Evolutionary conservation across 257 asterid genomes (phyloP), one percentile per base, ranked within the genome.

Genomic region (Paulownia fortunei): DNA sequence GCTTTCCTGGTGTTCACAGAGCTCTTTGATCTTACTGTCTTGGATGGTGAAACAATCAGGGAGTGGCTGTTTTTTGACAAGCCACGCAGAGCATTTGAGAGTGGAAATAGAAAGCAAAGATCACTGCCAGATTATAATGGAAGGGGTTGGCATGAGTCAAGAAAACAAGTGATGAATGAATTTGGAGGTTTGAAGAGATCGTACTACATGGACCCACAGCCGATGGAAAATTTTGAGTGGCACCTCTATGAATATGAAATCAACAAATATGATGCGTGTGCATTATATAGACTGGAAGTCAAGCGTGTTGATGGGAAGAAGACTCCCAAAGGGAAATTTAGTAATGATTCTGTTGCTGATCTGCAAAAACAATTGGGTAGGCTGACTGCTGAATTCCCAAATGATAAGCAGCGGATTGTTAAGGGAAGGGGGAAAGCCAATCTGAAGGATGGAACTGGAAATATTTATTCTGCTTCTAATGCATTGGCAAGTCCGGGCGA

Each of bases 191-290:
- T 90, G 84, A 94, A 92, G 83, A 86, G 98, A 89, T 94, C 99
- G 52, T 95, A 95, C 81, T 95, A 95, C 82, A 95, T 95, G 99
- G 99, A 95, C 82, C 99, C 99, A 15, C 99, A 95, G 74, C 99
- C 99, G 1, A 78, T 81, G 91, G 91, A 90, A 72, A 89, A 63
- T 62, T 83, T 88, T 9, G 98, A 95, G 77, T 96, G 99, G 98
- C 98, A 96, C 73, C 92, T 96, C 73, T 92, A 84, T 19, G 98
- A 93, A 72, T 93, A 96, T 16, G 97, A 93, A 79, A 87, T 92
- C 73, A 93, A 82, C 90, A 84, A 83, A 67, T 90, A 85, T 36
- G 94, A 87, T 68, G 84, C 77, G 0, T 93, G 89, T 66, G 98
- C 99, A 26, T 71, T 96, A 37, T 96, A 96, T 54, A 92, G 98